phyloP scores from a whole-genome alignment of 768 basidiomycete species.

The Serendipita sp. region DNA sequence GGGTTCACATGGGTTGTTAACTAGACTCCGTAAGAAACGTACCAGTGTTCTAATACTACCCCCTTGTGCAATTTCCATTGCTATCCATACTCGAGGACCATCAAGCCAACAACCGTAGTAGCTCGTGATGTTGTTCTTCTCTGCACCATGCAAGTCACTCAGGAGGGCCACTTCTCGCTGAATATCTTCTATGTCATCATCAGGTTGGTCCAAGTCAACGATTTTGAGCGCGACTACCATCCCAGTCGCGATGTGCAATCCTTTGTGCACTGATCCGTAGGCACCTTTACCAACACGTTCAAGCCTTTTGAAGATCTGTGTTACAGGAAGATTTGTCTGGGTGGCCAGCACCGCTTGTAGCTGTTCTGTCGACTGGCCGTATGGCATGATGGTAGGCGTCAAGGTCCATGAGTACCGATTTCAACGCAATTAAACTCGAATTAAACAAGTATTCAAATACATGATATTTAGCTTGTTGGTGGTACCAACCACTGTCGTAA shows the following conservation, averaged over 20 bases:
- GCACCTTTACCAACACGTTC: slow-evolving; percentile 93
- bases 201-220: slow-evolving; percentile 91
- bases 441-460: neutral
- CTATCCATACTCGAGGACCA: slow-evolving; percentile 95
- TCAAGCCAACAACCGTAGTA: slow-evolving; percentile 96
- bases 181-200: slow-evolving; percentile 93
- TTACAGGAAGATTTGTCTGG: slow-evolving; percentile 11
- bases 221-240: slow-evolving; percentile 94
- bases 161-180: slow-evolving; percentile 91
- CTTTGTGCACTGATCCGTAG: slow-evolving; percentile 91
- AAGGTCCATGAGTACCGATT: neutral
- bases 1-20: neutral
- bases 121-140: slow-evolving; percentile 73
- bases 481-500: neutral
- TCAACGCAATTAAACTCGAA: neutral
- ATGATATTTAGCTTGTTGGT: neutral
- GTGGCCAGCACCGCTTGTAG: neutral
- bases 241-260: slow-evolving; percentile 65
- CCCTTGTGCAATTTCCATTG: slow-evolving; percentile 94
- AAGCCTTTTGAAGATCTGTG: slow-evolving; percentile 62
- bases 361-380: neutral
- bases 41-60: slow-evolving; percentile 79
- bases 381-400: neutral
- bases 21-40: slow-evolving; percentile 9
- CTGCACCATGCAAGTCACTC: slow-evolving; percentile 67